phyloP scores from a whole-genome alignment of 2,329 filamentous ascomycete genomes.

The Niveomyces coronatus region DNA sequence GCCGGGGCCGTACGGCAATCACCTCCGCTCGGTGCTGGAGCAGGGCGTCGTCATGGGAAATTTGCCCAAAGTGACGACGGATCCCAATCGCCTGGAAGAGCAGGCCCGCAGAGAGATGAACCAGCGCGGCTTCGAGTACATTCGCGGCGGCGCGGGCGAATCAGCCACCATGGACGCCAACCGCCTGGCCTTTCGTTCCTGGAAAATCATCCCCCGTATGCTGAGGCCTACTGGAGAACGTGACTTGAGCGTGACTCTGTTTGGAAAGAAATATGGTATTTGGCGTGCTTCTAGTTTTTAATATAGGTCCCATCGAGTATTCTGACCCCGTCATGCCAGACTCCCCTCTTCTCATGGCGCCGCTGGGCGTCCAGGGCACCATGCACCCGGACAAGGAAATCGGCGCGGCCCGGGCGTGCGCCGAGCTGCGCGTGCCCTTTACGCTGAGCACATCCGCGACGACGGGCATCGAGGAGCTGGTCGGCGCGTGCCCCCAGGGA shows the following conservation, averaged over 20 bases:
- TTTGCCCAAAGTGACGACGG: constrained; percentile 44
- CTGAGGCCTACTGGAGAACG: constrained; percentile 33
- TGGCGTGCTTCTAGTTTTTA: background rate
- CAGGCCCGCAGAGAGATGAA: constrained; percentile 41
- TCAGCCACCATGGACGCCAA: constrained; percentile 51
- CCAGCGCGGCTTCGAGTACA: constrained; percentile 45
- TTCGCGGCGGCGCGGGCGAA: constrained; percentile 52
- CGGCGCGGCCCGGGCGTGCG: constrained; percentile 52
- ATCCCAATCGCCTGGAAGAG: constrained; percentile 45
- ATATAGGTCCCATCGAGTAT: background rate
- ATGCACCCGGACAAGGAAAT: constrained; percentile 56
- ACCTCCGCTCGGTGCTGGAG: constrained; percentile 38
- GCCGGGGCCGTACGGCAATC: constrained; percentile 28
- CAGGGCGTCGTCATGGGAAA: constrained; percentile 38
- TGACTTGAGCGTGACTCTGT: constrained; percentile 41
- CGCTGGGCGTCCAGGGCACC: constrained; percentile 58
- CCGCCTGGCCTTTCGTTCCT: constrained; percentile 43
- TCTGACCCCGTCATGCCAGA: constrained; percentile 14
- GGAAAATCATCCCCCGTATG: constrained; percentile 42
- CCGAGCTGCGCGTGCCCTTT: constrained; percentile 51
- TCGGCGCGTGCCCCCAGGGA: constrained; percentile 43
- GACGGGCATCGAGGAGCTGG: constrained; percentile 56
- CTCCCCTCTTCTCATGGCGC: constrained; percentile 51
- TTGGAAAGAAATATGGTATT: constrained; percentile 37
- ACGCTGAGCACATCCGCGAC: constrained; percentile 56